Evolutionary conservation across 225 moss, liverwort and hornwort genomes (phyloP).

Genomic region (Antitrichia curtipendula): DNA sequence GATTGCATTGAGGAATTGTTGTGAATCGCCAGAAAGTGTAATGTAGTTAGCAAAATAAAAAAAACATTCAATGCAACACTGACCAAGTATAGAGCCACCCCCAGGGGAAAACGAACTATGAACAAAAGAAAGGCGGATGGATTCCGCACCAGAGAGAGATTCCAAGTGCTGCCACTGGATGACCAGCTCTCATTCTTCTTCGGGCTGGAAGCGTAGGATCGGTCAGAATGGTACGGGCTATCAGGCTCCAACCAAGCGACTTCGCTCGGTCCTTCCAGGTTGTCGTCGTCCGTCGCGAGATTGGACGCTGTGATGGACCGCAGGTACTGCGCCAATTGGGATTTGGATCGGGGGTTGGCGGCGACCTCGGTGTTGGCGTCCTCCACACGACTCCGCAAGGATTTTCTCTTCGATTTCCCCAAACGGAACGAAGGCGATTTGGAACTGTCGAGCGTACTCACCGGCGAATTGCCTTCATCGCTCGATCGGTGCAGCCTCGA

Average conservation of each 20-base stretch:
- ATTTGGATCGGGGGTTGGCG: slow-evolving; percentile 10
- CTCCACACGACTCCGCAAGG: slow-evolving; percentile 30
- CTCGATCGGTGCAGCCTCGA: slow-evolving; percentile 6
- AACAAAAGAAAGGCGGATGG: not conserved
- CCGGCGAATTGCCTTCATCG: slow-evolving; percentile 1
- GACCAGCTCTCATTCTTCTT: slow-evolving; percentile 32
- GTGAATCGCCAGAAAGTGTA: not conserved
- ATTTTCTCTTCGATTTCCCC: slow-evolving; percentile 11
- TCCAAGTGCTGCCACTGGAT: slow-evolving; percentile 25
- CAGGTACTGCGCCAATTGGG: slow-evolving; percentile 29
- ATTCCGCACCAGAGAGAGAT: slow-evolving; percentile 19
- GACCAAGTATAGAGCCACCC: not conserved
- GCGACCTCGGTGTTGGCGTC: slow-evolving; percentile 11
- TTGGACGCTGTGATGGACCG: slow-evolving; percentile 14
- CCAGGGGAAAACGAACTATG: not conserved
- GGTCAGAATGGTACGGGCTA: slow-evolving; percentile 10
- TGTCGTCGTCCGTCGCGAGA: slow-evolving; percentile 4
- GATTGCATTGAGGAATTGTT: not conserved
- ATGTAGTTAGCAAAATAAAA: not conserved
- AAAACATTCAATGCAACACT: not conserved
- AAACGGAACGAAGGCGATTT: slow-evolving; percentile 6
- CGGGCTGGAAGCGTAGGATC: slow-evolving; percentile 3
- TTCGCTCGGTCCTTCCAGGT: slow-evolving; percentile 39
- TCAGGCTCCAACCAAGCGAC: slow-evolving; percentile 46
- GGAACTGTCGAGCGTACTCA: slow-evolving; percentile 20